A percentile compares a stretch with the other conserved stretches of the same genome.
Evolutionary conservation across 495 filamentous ascomycete species (phyloP).

Genomic region (Pseudotulostoma volvatum): DNA sequence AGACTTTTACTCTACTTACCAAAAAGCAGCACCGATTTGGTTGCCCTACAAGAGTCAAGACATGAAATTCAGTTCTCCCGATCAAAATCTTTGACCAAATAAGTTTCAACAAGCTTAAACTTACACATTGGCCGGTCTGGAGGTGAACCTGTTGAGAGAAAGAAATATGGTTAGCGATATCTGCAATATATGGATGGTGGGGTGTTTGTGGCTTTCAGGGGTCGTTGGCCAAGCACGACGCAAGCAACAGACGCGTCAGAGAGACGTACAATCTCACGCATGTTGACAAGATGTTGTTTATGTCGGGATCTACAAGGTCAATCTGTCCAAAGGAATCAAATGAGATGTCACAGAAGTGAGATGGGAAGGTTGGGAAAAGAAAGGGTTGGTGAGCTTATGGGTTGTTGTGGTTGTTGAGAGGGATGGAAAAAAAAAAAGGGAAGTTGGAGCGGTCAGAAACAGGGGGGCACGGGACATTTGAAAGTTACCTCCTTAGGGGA

Average conservation of each 20-base stretch:
- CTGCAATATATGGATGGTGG: too few relatives aligned
- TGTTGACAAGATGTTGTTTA: constrained; percentile 34
- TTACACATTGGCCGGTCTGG: constrained; percentile 97
- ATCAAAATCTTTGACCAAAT: background rate
- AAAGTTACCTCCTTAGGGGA: too few relatives aligned
- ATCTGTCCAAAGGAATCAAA: too few relatives aligned
- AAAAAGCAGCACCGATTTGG: constrained; percentile 99
- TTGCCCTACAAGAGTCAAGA: constrained; percentile 52
- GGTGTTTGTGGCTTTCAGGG: too few relatives aligned
- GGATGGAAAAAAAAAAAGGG: background rate
- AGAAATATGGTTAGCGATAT: constrained; percentile 18
- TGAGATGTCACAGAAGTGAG: constrained; percentile 8
- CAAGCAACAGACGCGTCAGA: constrained; percentile 25
- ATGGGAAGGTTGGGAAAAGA: constrained; percentile 6
- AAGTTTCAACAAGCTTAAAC: constrained; percentile 18
- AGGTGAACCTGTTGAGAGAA: constrained; percentile 64
- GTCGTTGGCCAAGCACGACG: too few relatives aligned
- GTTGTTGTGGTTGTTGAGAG: background rate
- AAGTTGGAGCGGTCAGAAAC: constrained; percentile 14
- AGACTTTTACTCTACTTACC: constrained; percentile 53
- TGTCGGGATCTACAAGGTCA: too few relatives aligned
- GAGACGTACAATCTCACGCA: constrained; percentile 86
- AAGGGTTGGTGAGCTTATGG: too few relatives aligned
- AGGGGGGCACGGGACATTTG: too few relatives aligned
- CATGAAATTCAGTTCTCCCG: background rate